Evolutionary conservation across 2,329 filamentous ascomycete species (phyloP).

Genomic region (Akanthomyces uredinophilus): DNA sequence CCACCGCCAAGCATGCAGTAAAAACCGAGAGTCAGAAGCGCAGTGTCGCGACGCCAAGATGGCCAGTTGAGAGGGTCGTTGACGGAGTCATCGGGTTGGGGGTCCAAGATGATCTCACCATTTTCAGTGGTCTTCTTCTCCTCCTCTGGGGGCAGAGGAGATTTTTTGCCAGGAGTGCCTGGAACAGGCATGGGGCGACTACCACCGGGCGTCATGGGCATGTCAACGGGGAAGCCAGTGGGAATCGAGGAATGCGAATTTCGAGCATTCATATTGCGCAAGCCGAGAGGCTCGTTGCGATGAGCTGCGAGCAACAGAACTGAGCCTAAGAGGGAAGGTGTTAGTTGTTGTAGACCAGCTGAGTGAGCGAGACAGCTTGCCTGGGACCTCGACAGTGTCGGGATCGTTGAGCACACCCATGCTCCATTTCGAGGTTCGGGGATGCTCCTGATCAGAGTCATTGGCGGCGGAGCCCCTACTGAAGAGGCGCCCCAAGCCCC

Average conservation of each 20-base stretch:
- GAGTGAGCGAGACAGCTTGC: slow-evolving; percentile 40
- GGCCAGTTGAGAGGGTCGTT: slow-evolving; percentile 96
- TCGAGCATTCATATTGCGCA: slow-evolving; percentile 51
- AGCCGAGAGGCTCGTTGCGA: slow-evolving; percentile 54
- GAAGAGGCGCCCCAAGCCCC: slow-evolving; percentile 17
- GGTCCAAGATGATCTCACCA: slow-evolving; percentile 80
- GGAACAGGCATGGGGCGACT: slow-evolving; percentile 18
- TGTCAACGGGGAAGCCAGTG: slow-evolving; percentile 36
- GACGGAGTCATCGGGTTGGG: slow-evolving; percentile 82
- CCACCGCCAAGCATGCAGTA: slow-evolving; percentile 93
- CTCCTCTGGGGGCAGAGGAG: slow-evolving; percentile 20
- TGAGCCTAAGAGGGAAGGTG: slow-evolving; percentile 40
- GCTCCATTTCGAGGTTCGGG: slow-evolving; percentile 43
- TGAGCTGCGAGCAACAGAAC: slow-evolving; percentile 51
- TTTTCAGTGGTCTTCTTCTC: slow-evolving; percentile 73
- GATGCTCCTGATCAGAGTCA: slow-evolving; percentile 10
- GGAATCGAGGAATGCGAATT: slow-evolving; percentile 55
- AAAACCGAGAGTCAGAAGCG: slow-evolving; percentile 77
- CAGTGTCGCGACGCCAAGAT: slow-evolving; percentile 70
- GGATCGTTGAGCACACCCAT: slow-evolving; percentile 81
- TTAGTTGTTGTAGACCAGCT: neutral
- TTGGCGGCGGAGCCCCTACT: slow-evolving; percentile 8
- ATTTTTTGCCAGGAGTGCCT: slow-evolving; percentile 11
- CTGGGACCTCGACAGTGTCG: slow-evolving; percentile 80
- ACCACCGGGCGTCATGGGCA: slow-evolving; percentile 26